Evolutionary conservation across 169 alveolate genomes (phyloP).

Genomic region (Plasmodium adleri): DNA sequence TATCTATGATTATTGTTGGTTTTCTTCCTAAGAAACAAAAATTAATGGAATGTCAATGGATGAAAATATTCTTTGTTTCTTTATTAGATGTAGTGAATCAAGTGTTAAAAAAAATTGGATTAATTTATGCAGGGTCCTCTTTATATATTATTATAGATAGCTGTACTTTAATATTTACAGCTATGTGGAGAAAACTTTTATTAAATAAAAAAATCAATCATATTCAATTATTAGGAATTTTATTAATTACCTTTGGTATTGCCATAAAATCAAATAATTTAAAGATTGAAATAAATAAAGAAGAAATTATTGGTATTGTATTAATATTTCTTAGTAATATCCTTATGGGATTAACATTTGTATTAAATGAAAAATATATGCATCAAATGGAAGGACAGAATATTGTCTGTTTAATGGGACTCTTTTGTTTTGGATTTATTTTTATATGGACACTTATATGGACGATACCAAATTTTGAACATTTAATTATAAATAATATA

Average conservation of each 20-base stretch:
- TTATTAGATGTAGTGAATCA: slow-evolving; percentile 79
- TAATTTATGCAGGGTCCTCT: slow-evolving; percentile 82
- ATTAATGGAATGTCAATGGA: slow-evolving; percentile 81
- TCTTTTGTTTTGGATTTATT: slow-evolving; percentile 67
- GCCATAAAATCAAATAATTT: slow-evolving; percentile 81
- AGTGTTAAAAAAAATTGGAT: slow-evolving; percentile 80
- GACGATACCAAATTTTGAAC: slow-evolving; percentile 80
- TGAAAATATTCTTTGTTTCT: slow-evolving; percentile 77
- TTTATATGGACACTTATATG: slow-evolving; percentile 79
- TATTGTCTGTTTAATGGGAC: slow-evolving; percentile 84
- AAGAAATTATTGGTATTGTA: slow-evolving; percentile 79
- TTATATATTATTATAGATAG: slow-evolving; percentile 81
- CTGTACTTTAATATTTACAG: slow-evolving; percentile 81
- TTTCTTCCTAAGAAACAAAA: slow-evolving; percentile 74
- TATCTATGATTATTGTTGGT: slow-evolving; percentile 82
- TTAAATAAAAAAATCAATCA: slow-evolving; percentile 64
- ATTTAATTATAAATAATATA: slow-evolving; percentile 73
- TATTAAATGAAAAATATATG: slow-evolving; percentile 82
- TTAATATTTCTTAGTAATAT: slow-evolving; percentile 74
- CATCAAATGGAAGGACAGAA: slow-evolving; percentile 80
- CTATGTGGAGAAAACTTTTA: slow-evolving; percentile 78
- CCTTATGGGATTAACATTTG: slow-evolving; percentile 80
- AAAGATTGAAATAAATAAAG: slow-evolving; percentile 73
- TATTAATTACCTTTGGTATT: slow-evolving; percentile 78
- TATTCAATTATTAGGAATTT: slow-evolving; percentile 71